Conservation (phyloP, 495 filamentous ascomycete genomes). For the Penicillium ucsense region DNA sequence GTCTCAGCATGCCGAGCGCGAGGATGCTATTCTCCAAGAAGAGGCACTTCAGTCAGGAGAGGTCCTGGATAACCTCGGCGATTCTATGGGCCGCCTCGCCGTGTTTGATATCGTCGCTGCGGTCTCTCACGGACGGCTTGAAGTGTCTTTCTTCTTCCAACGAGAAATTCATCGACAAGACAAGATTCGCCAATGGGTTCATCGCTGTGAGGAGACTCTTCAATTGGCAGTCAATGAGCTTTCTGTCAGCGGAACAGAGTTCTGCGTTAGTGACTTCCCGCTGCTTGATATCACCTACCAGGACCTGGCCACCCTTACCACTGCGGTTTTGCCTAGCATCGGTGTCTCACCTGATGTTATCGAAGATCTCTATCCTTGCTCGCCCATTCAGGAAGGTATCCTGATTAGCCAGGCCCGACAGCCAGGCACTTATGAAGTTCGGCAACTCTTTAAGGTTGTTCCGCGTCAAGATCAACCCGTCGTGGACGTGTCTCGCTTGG, state of each 20-base stretch:
- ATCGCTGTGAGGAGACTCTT: neutral
- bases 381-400: slow-evolving; percentile 49
- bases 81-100: slow-evolving; percentile 1
- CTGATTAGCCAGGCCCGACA: slow-evolving; percentile 31
- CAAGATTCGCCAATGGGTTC: neutral
- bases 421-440: neutral
- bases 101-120: neutral
- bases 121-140: neutral
- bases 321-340: neutral
- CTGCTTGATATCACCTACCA: neutral
- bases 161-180: neutral
- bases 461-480: neutral
- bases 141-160: neutral
- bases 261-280: neutral
- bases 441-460: neutral
- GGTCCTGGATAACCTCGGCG: neutral
- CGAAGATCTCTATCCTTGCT: slow-evolving; percentile 46
- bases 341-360: slow-evolving; percentile 20
- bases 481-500: neutral
- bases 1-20: neutral
- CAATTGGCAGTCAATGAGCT: neutral
- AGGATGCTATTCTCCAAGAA: neutral
- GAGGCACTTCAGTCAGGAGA: neutral
- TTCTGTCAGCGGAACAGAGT: neutral
- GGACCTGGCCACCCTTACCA: neutral